Evolutionary conservation across 2,329 filamentous ascomycete species (phyloP).

Genomic region (Aspergillus arachidicola): DNA sequence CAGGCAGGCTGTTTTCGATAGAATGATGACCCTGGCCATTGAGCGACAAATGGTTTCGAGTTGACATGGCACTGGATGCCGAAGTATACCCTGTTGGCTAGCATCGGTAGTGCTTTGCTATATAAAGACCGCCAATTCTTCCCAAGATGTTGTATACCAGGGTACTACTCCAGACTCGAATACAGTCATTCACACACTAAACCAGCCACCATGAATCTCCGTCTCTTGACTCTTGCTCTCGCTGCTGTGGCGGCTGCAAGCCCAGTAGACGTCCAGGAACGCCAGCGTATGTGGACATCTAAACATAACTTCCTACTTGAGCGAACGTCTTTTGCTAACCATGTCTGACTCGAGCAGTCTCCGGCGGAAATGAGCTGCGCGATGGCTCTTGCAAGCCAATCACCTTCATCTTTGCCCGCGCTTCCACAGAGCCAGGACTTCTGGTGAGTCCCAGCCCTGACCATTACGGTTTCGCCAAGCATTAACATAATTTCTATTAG

Average conservation of each 20-base stretch:
- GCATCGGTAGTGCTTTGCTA: neutral
- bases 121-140: neutral
- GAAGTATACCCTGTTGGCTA: conserved; percentile 3
- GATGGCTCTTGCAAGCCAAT: conserved; percentile 44
- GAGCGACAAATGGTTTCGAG: neutral
- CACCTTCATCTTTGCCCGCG: conserved; percentile 54
- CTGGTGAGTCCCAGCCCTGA: conserved; percentile 36
- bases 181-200: neutral
- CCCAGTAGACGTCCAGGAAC: conserved; percentile 5
- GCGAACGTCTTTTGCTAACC: neutral
- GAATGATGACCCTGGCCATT: neutral
- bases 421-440: conserved; percentile 53
- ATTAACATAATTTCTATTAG: conserved; percentile 12
- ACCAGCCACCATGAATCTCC: neutral
- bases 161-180: neutral
- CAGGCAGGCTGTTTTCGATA: neutral
- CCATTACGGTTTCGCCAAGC: neutral
- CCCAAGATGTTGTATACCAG: neutral
- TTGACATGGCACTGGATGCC: neutral
- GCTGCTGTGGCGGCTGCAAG: conserved; percentile 4
- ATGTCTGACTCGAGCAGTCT: conserved; percentile 12
- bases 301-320: neutral
- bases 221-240: conserved; percentile 1
- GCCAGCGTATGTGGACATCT: conserved; percentile 6
- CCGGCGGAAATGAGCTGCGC: conserved; percentile 41